A percentile compares a stretch with the other conserved stretches of the same genome.
These are phyloP conservation scores for Papiliotrema flavescens DNA, from an alignment of 1,284 basidiomycete genomes.

Conservation along the genomic window DNA sequence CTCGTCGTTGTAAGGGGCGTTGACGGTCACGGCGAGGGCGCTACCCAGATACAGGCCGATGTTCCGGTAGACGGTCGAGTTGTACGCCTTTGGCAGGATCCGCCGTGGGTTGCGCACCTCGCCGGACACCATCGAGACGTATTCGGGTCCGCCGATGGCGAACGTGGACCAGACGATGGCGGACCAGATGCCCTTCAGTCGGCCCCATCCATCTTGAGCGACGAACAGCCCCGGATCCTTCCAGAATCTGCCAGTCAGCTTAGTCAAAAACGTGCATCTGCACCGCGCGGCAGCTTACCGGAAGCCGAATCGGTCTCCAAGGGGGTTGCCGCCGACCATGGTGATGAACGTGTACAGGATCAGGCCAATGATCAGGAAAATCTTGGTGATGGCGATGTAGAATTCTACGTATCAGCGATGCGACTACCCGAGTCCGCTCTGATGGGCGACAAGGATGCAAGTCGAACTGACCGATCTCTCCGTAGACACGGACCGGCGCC, in stretches of 20 bases:
- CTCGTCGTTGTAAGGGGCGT: conserved; percentile 68
- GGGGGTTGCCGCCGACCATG: conserved; percentile 68
- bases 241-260: conserved; percentile 35
- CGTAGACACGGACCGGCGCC: too few species aligned
- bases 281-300: conserved; percentile 46
- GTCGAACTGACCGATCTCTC: too few species aligned
- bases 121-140: background rate
- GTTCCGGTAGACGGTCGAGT: background rate
- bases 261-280: conserved; percentile 1
- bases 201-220: conserved; percentile 49
- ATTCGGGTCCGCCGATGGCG: conserved; percentile 65
- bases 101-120: background rate
- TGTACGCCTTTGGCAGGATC: background rate
- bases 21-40: conserved; percentile 61
- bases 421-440: too few species aligned
- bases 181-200: conserved; percentile 58
- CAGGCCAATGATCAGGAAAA: conserved; percentile 25
- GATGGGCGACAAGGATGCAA: too few species aligned
- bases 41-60: conserved; percentile 47
- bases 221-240: conserved; percentile 40
- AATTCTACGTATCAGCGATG: too few species aligned
- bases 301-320: conserved; percentile 52
- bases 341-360: conserved; percentile 63
- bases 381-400: conserved; percentile 33
- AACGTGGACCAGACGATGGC: conserved; percentile 42